Evolutionary conservation across 2,329 filamentous ascomycete species (phyloP), one percentile per base, ranked within the genome.

Genomic region (Ceratocystiopsis sp.): DNA sequence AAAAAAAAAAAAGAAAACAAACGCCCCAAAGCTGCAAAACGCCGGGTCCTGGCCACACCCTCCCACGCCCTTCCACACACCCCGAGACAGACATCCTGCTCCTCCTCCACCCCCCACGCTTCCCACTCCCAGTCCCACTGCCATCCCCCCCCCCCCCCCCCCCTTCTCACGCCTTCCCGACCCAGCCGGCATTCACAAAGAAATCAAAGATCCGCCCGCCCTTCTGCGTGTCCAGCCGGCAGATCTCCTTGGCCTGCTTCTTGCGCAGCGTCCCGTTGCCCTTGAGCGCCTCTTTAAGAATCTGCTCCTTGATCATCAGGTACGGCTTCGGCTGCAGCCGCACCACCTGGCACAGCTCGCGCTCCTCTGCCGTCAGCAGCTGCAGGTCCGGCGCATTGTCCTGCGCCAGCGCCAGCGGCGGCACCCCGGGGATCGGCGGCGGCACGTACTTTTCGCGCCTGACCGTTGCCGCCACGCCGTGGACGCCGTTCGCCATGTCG

Each of bases 291-390:
- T 96, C 89, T 53, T 84, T 84, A 42, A 96, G 62, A n/a, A 96
- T 68, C 48, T 83, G 78, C 58, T 95, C 86, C 61, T 98, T 98
- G 61, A 96, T 85, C 55, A 85, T 85, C 6, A 95, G 62, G 59
- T 95, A 98, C 1, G 91, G 84, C 64, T 98, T 98, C 1, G 91
- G 91, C 59, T 91, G 82, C 42, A 98, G 64, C 37, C 86, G 75
- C 14, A 93, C 71, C 36, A 81, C 71, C 52, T 84, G 83, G 63
- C 91, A 98, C 0, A 98, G 65, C 54, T 93, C 84, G 5, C 75
- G 67, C 59, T 98, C 91, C 50, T 93, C 85, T 1, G 78, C 71
- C 1, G 82, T 84, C 37, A 98, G 66, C 0, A 98, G 73, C 54
- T 96, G 91, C 25, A 89, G 62, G 57, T 96, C 91, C 0, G 82